These are phyloP conservation scores for Sporothrix dimorphospora DNA, from an alignment of 2,329 filamentous ascomycete species.

Conservation along the genomic window DNA sequence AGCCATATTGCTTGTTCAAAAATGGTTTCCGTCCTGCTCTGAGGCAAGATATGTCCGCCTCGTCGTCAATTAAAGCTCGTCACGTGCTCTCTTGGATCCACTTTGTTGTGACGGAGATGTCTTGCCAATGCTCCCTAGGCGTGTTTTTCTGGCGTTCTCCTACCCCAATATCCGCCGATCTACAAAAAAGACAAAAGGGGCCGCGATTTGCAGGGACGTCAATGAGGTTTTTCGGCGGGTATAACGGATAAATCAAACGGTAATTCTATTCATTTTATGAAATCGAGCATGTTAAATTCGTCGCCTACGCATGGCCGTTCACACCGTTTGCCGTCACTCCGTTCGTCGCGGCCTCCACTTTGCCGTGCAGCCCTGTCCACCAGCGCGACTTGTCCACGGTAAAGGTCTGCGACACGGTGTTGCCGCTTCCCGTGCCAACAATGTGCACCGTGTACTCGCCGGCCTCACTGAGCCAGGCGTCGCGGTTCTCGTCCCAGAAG, in stretches of 20 bases:
- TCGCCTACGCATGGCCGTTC: background rate
- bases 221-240: too few relatives aligned
- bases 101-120: too few relatives aligned
- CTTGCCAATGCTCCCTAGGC: too few relatives aligned
- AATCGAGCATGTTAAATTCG: background rate
- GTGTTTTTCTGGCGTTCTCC: too few relatives aligned
- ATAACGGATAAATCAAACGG: background rate
- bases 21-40: too few relatives aligned
- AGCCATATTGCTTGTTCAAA: too few relatives aligned
- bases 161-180: too few relatives aligned
- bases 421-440: constrained; percentile 25
- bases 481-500: constrained; percentile 31
- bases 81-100: too few relatives aligned
- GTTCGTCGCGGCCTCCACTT: background rate
- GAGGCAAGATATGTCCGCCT: too few relatives aligned
- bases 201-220: too few relatives aligned
- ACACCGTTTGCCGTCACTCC: background rate
- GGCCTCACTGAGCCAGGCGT: constrained; percentile 28
- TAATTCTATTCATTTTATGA: constrained; percentile 4
- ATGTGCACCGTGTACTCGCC: constrained; percentile 26
- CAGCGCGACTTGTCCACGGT: constrained; percentile 24
- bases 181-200: too few relatives aligned
- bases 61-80: too few relatives aligned
- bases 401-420: constrained; percentile 10
- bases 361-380: constrained; percentile 28